Evolutionary conservation across 78 protist genomes (phyloP).

Genomic region (Speleostelium caveatum): DNA sequence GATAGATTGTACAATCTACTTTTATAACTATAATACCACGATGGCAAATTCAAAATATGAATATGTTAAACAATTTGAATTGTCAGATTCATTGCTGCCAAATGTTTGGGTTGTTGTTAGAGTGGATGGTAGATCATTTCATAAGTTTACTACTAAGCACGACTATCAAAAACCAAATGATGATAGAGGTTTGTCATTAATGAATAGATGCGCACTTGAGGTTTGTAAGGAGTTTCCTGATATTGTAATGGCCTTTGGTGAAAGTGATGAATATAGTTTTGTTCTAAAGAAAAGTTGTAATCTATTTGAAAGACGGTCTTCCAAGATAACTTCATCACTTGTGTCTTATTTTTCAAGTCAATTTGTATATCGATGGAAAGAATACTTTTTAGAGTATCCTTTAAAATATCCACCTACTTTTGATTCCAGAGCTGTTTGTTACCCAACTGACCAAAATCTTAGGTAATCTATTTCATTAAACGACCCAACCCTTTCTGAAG

Average conservation of each 20-base stretch:
- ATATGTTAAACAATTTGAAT: slow-evolving; percentile 92
- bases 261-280: slow-evolving; percentile 90
- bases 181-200: slow-evolving; percentile 77
- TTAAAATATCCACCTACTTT: slow-evolving; percentile 90
- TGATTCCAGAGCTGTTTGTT: slow-evolving; percentile 93
- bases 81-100: slow-evolving; percentile 69
- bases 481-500: too few relatives aligned
- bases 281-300: slow-evolving; percentile 31
- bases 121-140: slow-evolving; percentile 92
- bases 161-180: slow-evolving; percentile 90
- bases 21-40: too few relatives aligned
- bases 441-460: slow-evolving; percentile 87
- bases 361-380: slow-evolving; percentile 82
- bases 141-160: slow-evolving; percentile 84
- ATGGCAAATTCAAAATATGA: slow-evolving; percentile 92
- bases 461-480: too few relatives aligned
- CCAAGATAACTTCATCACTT: slow-evolving; percentile 80
- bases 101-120: slow-evolving; percentile 92
- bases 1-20: background rate
- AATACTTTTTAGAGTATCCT: slow-evolving; percentile 58
- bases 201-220: slow-evolving; percentile 87
- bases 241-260: slow-evolving; percentile 90
- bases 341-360: slow-evolving; percentile 79
- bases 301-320: slow-evolving; percentile 51
- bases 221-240: slow-evolving; percentile 81